phyloP scores from a whole-genome alignment of 345 rosid genomes.

The Adansonia digitata region DNA sequence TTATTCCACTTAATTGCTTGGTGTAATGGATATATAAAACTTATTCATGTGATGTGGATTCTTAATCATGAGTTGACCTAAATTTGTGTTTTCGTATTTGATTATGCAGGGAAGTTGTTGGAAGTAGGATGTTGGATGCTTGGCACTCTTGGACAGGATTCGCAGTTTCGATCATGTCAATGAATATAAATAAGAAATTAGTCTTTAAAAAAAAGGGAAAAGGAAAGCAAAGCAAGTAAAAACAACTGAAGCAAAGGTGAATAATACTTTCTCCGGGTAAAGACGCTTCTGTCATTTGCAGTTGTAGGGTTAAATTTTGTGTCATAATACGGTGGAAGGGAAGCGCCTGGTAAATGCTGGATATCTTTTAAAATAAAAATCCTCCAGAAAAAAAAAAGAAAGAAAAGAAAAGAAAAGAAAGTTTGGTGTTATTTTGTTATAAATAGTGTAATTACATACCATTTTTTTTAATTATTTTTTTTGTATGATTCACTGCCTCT shows the following conservation, averaged over 20 bases:
- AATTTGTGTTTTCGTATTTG: neutral
- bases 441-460: constrained; percentile 46
- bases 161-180: constrained; percentile 55
- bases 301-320: constrained; percentile 23
- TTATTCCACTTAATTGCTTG: neutral
- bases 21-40: neutral
- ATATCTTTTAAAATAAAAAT: neutral
- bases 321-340: constrained; percentile 19
- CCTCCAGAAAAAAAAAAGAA: constrained; percentile 9
- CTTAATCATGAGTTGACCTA: constrained; percentile 16
- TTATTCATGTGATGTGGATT: constrained; percentile 14
- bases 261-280: neutral
- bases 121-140: constrained; percentile 82
- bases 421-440: constrained; percentile 28
- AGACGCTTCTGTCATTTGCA: neutral
- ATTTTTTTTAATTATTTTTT: constrained; percentile 22
- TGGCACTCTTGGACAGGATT: constrained; percentile 49
- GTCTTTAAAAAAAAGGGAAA: constrained; percentile 8
- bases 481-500: constrained; percentile 14
- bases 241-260: neutral
- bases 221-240: constrained; percentile 18
- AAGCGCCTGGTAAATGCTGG: neutral
- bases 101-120: constrained; percentile 69
- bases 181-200: constrained; percentile 23
- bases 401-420: no score